Base-by-base conservation (phyloP, 805 yeast genomes). In the Crinitomyces ghanaensis region DNA sequence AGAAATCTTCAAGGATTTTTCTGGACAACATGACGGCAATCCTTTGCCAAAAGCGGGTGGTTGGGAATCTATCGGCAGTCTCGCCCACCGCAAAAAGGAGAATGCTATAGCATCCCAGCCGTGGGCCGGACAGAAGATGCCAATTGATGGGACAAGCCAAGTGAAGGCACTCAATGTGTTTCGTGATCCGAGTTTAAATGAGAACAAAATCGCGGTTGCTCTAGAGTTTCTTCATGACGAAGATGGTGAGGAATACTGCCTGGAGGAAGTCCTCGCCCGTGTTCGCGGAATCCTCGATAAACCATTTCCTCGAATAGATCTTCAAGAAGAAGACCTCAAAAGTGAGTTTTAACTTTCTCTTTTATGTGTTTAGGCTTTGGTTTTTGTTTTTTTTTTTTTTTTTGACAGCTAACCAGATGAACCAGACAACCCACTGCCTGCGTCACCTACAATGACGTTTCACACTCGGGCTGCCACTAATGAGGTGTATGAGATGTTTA, bases 371-470 rank as follows among this genome's bases (percentile, higher is more conserved):
- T n/a, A n/a, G n/a, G n/a, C n/a, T n/a, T n/a, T n/a, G n/a, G n/a
- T n/a, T n/a, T n/a, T n/a, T n/a, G n/a, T n/a, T n/a, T n/a, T n/a
- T n/a, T n/a, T n/a, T n/a, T n/a, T n/a, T n/a, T n/a, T n/a, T n/a
- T n/a, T n/a, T n/a, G n/a, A n/a, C n/a, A n/a, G n/a, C n/a, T n/a
- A n/a, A 22, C 11, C 28, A 30, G 17, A 39, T 39, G 18, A 48
- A 52, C 19, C 68, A 72, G 3, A 59, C 63, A 17, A 17, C 8
- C 14, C 30, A 12, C 38, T 28, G 13, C 41, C 38, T 11, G n/a
- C 38, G 9, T 78, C 93, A 0, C 93, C 93, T 1, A 84, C 95
- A 0, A 67, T 79, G 42, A 85, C 95, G 0, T 58, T 77, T 48
- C 77, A 68, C 49, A 78, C 94, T 1, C 72, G 74, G 32, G 72